phyloP scores from a whole-genome alignment of 1,284 basidiomycete genomes.

The Fistulina hepatica region DNA sequence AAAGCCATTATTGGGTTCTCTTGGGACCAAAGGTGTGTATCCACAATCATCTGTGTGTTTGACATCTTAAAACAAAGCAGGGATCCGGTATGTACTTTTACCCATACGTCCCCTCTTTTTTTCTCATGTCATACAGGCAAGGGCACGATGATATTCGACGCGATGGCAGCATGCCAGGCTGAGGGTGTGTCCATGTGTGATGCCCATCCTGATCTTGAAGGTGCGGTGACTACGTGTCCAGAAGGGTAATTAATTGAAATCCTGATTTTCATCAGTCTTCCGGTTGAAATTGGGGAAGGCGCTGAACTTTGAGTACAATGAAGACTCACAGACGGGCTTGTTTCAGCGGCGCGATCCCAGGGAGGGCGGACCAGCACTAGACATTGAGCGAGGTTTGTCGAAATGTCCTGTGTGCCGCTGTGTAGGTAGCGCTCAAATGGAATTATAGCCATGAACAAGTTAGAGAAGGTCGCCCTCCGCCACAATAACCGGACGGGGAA shows the following conservation, averaged over 20 bases:
- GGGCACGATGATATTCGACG: constrained; percentile 73
- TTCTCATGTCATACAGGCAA: constrained; percentile 52
- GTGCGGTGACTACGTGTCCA: not conserved
- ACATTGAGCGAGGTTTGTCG: constrained; percentile 65
- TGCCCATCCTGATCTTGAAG: constrained; percentile 41
- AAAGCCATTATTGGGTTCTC: constrained; percentile 66
- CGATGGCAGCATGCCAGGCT: constrained; percentile 64
- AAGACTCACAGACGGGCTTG: constrained; percentile 67
- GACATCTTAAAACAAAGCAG: too few relatives aligned
- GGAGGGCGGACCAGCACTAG: constrained; percentile 73
- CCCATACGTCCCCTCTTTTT: constrained; percentile 4
- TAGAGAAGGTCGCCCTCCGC: constrained; percentile 76
- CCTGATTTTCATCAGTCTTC: constrained; percentile 60
- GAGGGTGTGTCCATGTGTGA: constrained; percentile 51
- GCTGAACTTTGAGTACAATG: constrained; percentile 68
- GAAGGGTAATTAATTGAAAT: too few relatives aligned
- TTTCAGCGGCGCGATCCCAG: constrained; percentile 78
- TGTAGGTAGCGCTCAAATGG: constrained; percentile 5
- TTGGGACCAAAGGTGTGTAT: constrained; percentile 59
- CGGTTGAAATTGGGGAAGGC: constrained; percentile 73
- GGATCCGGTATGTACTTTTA: not conserved
- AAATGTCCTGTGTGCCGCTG: constrained; percentile 3
- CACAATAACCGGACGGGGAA: constrained; percentile 44
- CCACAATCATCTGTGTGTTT: not conserved
- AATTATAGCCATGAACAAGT: constrained; percentile 61